Conservation (phyloP, 495 filamentous ascomycete genomes). For the Thozetella sp. region DNA sequence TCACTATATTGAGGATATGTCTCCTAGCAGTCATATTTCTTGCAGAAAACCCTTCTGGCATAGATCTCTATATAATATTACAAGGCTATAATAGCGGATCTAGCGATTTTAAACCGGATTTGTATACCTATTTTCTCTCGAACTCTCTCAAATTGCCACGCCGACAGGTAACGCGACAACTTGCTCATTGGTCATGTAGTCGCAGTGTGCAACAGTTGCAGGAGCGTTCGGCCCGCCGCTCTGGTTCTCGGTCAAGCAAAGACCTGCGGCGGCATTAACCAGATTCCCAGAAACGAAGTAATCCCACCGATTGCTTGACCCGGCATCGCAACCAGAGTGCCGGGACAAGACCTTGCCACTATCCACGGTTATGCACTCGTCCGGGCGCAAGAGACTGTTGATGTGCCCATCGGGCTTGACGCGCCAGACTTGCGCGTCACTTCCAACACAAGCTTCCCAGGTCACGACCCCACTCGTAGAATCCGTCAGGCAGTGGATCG, state of each 20-base stretch:
- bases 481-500: not conserved
- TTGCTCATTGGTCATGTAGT: not conserved
- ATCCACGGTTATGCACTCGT: not conserved
- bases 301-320: too few species aligned
- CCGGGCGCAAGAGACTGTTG: not conserved
- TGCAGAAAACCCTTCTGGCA: too few species aligned
- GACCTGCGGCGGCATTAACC: not conserved
- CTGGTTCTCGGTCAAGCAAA: not conserved
- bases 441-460: not conserved
- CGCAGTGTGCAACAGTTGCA: not conserved
- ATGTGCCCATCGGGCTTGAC: not conserved
- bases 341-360: too few species aligned
- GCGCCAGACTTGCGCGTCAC: not conserved
- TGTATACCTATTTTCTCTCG: too few species aligned
- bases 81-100: too few species aligned
- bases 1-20: too few species aligned
- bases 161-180: not conserved
- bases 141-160: not conserved
- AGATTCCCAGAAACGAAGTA: not conserved
- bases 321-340: too few species aligned
- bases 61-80: too few species aligned
- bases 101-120: too few species aligned
- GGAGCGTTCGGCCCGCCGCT: not conserved
- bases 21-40: too few species aligned
- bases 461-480: not conserved